phyloP scores from a whole-genome alignment of 1,139 yeast species.

The Casaregolazyma lundiana region DNA sequence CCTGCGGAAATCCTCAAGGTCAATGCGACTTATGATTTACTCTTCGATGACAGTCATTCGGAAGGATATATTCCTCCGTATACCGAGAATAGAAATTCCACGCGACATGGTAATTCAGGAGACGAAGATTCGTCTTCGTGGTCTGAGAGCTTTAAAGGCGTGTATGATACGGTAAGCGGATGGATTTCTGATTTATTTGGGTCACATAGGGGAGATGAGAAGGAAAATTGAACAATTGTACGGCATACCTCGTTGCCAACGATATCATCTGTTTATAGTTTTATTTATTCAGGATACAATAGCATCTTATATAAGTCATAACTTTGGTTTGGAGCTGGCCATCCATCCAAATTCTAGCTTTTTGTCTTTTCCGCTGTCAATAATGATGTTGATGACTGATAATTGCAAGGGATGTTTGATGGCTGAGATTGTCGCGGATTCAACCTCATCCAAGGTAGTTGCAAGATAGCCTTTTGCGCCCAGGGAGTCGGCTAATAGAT shows the following conservation, averaged over 20 bases:
- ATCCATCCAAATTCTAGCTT: constrained; percentile 63
- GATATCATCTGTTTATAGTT: not conserved
- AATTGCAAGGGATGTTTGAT: constrained; percentile 35
- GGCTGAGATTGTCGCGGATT: constrained; percentile 39
- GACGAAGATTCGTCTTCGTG: not conserved
- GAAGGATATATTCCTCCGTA: constrained; percentile 8
- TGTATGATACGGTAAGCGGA: constrained; percentile 3
- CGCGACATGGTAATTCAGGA: not conserved
- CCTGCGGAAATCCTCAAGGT: constrained; percentile 29
- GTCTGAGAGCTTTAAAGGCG: not conserved
- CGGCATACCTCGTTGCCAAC: not conserved
- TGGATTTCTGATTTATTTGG: constrained; percentile 8
- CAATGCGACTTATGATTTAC: constrained; percentile 32
- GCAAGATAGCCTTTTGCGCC: constrained; percentile 54
- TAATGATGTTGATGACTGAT: constrained; percentile 51
- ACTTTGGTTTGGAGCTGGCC: constrained; percentile 39
- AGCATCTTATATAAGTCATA: constrained; percentile 12
- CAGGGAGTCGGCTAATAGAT: constrained; percentile 46
- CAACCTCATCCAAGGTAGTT: constrained; percentile 38
- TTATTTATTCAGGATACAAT: not conserved
- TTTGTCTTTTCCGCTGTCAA: constrained; percentile 50
- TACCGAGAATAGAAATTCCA: not conserved
- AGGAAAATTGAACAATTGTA: not conserved
- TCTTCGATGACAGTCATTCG: constrained; percentile 19
- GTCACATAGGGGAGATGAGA: not conserved